Percentiles rank a stretch among this genome's conserved stretches.
Conservation (phyloP, 1,139 yeast genomes). For the Sugiyamaella novakii region DNA sequence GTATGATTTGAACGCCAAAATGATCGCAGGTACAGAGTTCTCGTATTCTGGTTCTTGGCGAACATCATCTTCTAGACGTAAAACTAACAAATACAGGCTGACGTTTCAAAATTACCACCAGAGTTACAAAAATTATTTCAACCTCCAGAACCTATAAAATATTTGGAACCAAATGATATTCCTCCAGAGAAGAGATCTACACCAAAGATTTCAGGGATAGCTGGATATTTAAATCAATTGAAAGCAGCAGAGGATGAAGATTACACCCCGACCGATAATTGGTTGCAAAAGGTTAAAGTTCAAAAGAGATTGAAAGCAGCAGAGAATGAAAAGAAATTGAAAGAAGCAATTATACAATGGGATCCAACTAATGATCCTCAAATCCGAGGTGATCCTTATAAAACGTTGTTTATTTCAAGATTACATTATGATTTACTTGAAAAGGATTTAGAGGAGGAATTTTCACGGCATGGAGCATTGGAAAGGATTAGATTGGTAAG, state of each 20-base stretch:
- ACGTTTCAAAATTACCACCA: conserved; percentile 59
- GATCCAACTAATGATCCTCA: conserved; percentile 61
- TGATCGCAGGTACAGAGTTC: too few species aligned
- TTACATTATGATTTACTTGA: conserved; percentile 69
- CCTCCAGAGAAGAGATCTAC: conserved; percentile 57
- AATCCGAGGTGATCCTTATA: conserved; percentile 70
- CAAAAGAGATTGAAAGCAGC: conserved; percentile 40
- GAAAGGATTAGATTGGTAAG: conserved; percentile 68
- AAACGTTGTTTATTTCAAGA: conserved; percentile 77
- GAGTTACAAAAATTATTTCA: conserved; percentile 66
- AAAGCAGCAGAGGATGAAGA: conserved; percentile 44
- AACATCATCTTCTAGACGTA: too few species aligned
- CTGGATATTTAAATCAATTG: conserved; percentile 45
- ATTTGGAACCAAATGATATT: conserved; percentile 56
- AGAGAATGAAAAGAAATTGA: conserved; percentile 37
- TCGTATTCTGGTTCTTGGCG: too few species aligned
- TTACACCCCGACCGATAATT: conserved; percentile 44
- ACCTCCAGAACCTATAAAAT: conserved; percentile 68
- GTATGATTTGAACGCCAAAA: too few species aligned
- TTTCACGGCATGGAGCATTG: conserved; percentile 68
- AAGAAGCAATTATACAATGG: conserved; percentile 50
- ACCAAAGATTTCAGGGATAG: conserved; percentile 54
- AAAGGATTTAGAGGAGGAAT: conserved; percentile 63
- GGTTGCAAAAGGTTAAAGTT: conserved; percentile 43
- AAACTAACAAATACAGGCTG: conserved; percentile 36